Evolutionary conservation across 192 early-diverging fungal genomes (phyloP), one percentile per base, ranked within the genome.

Genomic region (Podila epicladia): DNA sequence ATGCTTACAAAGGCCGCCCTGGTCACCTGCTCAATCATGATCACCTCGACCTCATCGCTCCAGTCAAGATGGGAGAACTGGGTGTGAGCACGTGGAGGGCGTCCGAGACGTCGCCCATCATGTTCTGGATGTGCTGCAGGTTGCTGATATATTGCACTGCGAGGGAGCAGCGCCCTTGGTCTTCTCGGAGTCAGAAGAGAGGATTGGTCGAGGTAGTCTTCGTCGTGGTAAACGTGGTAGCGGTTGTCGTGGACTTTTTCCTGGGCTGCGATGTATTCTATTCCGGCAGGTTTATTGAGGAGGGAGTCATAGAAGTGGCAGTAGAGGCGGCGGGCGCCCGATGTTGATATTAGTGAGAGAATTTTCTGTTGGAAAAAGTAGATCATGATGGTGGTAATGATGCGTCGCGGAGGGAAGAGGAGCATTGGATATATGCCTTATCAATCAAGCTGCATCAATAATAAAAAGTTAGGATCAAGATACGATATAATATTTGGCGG

Each of bases 61-160:
- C 89, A 90, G 71, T 90, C 86, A 38, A 88, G 57, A 67, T 87
- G 82, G 51, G 77, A 78, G 45, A 85, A 75, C 6, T 57, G 4
- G 82, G 62, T 20, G 68, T 64, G 15, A 85, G 45, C n/a, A 71
- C 29, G 71, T 90, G 87, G 50, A 89, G 88, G 24, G 73, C 82
- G 22, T 87, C 84, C 41, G 82, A 80, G 35, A 86, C 62, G 64
- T 86, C 84, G 38, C 89, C 90, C 93, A 94, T 94, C 82, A 91
- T 87, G 64, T 95, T 93, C 65, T 95, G 94, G 37, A 94, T 88
- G 71, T 93, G 91, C 63, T 90, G 90, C 73, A 93, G 67, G 71
- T 93, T 93, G 73, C 84, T 88, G 22, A 88, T 70, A 73, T 92
- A 93, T 64, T 93, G 89, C 24, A 90, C 87, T 3, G 85, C 88